Conservation (phyloP, 176 grass and related monocot species). For the Oryza glaberrima region DNA sequence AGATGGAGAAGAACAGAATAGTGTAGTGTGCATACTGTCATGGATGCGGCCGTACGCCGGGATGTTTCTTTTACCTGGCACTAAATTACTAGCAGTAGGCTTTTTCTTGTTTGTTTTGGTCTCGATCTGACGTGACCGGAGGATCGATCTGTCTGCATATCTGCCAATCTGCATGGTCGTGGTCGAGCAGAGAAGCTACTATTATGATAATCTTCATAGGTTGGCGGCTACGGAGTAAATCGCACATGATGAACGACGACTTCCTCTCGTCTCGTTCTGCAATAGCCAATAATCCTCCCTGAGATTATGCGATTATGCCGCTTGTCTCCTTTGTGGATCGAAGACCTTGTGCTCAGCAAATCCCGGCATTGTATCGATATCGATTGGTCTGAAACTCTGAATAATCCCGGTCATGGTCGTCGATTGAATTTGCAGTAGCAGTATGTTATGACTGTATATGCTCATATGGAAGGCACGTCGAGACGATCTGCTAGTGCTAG, state of each 20-base stretch:
- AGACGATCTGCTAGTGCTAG: background rate
- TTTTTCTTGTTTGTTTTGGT: background rate
- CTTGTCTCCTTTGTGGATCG: background rate
- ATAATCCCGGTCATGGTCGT: background rate
- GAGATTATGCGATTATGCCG: background rate
- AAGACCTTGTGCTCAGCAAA: background rate
- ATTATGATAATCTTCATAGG: background rate
- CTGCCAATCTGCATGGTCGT: background rate
- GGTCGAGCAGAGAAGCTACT: background rate
- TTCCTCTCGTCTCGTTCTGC: background rate
- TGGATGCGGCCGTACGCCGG: background rate
- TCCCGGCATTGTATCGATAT: background rate
- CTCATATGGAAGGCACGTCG: background rate
- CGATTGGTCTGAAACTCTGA: background rate
- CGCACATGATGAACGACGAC: background rate
- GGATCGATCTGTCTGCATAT: background rate
- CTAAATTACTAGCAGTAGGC: background rate
- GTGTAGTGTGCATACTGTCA: background rate
- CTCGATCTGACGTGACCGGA: background rate
- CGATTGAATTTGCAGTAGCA: background rate
- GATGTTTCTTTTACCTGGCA: background rate
- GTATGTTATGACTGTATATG: background rate
- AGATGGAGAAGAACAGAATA: background rate
- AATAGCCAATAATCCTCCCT: background rate
- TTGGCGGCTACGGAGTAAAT: background rate